A percentile compares a stretch with the other conserved stretches of the same genome.
Evolutionary conservation across 371 early-diverging fungal genomes (phyloP).

Genomic region (Mucor irregularis): DNA sequence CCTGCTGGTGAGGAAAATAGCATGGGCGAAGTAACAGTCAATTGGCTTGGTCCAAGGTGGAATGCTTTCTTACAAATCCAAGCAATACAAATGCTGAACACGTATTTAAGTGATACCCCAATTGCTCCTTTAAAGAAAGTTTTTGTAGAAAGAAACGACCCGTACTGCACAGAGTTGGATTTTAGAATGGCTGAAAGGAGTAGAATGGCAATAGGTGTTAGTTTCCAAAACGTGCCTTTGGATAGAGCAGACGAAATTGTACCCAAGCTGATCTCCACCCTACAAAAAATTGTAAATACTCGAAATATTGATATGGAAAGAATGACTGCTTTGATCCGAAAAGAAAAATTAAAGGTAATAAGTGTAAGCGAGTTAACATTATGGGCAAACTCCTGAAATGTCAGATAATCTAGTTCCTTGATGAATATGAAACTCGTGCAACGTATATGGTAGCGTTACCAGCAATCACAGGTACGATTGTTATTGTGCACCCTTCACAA

Average conservation of each 20-base stretch:
- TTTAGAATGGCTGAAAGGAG: slow-evolving; percentile 21
- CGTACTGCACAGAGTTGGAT: slow-evolving; percentile 40
- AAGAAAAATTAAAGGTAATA: slow-evolving; percentile 50
- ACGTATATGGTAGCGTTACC: slow-evolving; percentile 24
- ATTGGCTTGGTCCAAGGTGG: slow-evolving; percentile 53
- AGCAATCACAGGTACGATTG: slow-evolving; percentile 19
- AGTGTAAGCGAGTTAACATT: too few species aligned
- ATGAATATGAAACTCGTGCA: slow-evolving; percentile 30
- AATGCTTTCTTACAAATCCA: slow-evolving; percentile 38
- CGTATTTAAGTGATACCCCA: slow-evolving; percentile 56
- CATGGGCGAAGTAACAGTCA: slow-evolving; percentile 47
- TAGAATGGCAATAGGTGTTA: slow-evolving; percentile 30
- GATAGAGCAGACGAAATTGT: slow-evolving; percentile 45
- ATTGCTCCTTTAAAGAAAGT: slow-evolving; percentile 49
- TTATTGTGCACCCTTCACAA: not conserved
- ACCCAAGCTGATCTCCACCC: slow-evolving; percentile 33
- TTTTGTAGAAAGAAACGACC: slow-evolving; percentile 56
- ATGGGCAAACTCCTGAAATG: slow-evolving; percentile 8
- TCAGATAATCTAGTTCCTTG: slow-evolving; percentile 14
- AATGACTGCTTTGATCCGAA: slow-evolving; percentile 49
- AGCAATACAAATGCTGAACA: slow-evolving; percentile 38
- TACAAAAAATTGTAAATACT: slow-evolving; percentile 33
- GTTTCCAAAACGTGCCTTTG: slow-evolving; percentile 48
- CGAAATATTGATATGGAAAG: slow-evolving; percentile 56
- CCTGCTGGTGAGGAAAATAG: slow-evolving; percentile 49